These are phyloP conservation scores for Herpetomonas muscarum DNA, from an alignment of 208 protist species.

Conservation along the genomic window DNA sequence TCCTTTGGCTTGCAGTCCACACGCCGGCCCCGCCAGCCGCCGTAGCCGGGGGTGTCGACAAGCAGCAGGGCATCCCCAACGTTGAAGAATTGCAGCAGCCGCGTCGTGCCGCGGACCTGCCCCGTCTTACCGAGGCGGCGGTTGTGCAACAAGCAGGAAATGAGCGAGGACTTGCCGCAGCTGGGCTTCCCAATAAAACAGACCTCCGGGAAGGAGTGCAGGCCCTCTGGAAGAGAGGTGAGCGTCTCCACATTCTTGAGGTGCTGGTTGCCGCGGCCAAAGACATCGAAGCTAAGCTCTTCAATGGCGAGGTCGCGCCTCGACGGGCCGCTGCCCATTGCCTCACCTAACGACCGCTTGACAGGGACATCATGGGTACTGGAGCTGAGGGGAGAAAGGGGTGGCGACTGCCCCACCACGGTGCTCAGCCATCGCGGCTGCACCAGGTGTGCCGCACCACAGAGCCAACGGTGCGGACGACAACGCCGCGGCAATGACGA, in stretches of 20 bases:
- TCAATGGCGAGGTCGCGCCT: conserved; percentile 33
- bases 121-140: conserved; percentile 49
- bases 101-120: conserved; percentile 53
- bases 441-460: too few species aligned
- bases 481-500: too few species aligned
- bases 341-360: too few species aligned
- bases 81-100: conserved; percentile 87
- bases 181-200: conserved; percentile 90
- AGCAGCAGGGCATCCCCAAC: conserved; percentile 83
- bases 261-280: conserved; percentile 74
- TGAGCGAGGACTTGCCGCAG: conserved; percentile 82
- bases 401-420: too few species aligned
- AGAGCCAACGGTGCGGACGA: too few species aligned
- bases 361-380: too few species aligned
- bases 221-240: conserved; percentile 74
- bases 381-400: too few species aligned
- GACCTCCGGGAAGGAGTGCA: conserved; percentile 86
- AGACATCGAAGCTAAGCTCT: conserved; percentile 71
- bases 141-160: conserved; percentile 81
- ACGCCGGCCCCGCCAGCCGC: conserved; percentile 61
- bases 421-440: too few species aligned
- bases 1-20: conserved; percentile 29
- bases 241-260: conserved; percentile 80
- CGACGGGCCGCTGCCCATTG: conserved; percentile 8
- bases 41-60: conserved; percentile 87